Base-by-base conservation (phyloP, 2,329 filamentous ascomycete genomes). In the Scolecobasidium constrictum region DNA sequence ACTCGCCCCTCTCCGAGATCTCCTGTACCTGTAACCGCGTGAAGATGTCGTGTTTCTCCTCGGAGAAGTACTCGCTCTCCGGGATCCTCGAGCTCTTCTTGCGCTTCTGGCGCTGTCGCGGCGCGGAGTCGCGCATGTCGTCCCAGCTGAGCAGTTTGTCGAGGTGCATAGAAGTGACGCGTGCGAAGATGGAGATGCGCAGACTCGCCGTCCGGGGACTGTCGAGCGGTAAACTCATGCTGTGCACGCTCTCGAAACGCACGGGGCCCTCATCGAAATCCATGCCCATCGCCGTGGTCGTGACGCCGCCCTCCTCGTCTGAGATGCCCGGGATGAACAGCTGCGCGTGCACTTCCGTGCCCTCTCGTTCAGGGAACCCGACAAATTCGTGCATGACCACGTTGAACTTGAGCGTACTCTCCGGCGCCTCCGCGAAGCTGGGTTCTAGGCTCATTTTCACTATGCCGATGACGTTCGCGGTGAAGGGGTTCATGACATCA, bases 81-180 rank as follows among this genome's bases (percentile, higher is more conserved):
- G 86, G 81, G 50, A 98, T 80, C 9, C 92, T 75, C 18, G 83
- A 73, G 34, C 69, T 71, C 34, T 68, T 67, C 43, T 73, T 72
- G 15, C 75, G 73, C 48, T 75, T 73, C 39, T 79, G 69, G 15
- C 76, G 74, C 3, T 66, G 65, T 17, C 64, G 63, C 38, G 71
- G 69, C 3, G 71, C 71, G 18, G 74, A 70, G 60, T 98, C 90
- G 46, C 90, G 80, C 81, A 98, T 95, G 54, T 96, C 92, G 58
- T 98, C 92, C 92, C 92, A 98, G 64, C 92, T 98, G 11, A 95
- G 75, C 40, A 98, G 72, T 66, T 94, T 96, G 61, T 98, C 92
- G 17, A 98, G 73, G 63, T 98, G 92, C 81, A 95, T 95, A 0
- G 81, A 69, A 1, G 86, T 92, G 26, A 94, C 86, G 56, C 83